A percentile compares a stretch with the other conserved stretches of the same genome.
Evolutionary conservation across 768 basidiomycete species (phyloP).

Genomic region (Boletales sp.): DNA sequence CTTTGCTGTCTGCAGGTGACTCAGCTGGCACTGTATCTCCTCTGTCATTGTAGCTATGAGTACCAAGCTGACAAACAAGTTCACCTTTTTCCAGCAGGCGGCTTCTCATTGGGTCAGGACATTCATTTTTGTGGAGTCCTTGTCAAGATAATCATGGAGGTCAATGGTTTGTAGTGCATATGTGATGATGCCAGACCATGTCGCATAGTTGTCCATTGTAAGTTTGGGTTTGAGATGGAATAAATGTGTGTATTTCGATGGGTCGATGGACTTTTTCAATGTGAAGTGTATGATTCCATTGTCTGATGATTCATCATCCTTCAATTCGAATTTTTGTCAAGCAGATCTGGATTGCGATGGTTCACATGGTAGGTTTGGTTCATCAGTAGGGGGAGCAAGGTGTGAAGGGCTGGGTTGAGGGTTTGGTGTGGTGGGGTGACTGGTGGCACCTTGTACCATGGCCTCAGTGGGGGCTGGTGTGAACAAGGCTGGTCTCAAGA

Average conservation of each 20-base stretch:
- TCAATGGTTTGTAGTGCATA: neutral
- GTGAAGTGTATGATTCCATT: too few species aligned
- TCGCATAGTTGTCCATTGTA: neutral
- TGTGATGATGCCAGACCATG: neutral
- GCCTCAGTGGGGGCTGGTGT: too few species aligned
- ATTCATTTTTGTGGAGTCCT: neutral
- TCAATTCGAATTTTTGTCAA: too few species aligned
- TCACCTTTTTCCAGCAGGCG: neutral
- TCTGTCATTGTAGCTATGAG: neutral
- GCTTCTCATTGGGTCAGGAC: neutral
- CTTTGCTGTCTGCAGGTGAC: neutral
- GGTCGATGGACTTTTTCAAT: too few species aligned
- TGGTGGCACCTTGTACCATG: too few species aligned
- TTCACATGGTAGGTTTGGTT: too few species aligned
- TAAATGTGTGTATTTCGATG: neutral
- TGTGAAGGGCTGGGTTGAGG: too few species aligned
- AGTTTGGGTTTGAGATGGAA: neutral
- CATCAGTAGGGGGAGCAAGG: too few species aligned
- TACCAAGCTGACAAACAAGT: neutral
- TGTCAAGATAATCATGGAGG: neutral
- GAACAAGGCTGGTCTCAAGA: too few species aligned
- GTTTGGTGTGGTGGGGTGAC: too few species aligned
- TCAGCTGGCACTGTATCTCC: neutral
- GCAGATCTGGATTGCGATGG: too few species aligned
- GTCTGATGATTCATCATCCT: too few species aligned